phyloP scores from a whole-genome alignment of 352 stramenopile species.

The Globisporangium mamillatum region DNA sequence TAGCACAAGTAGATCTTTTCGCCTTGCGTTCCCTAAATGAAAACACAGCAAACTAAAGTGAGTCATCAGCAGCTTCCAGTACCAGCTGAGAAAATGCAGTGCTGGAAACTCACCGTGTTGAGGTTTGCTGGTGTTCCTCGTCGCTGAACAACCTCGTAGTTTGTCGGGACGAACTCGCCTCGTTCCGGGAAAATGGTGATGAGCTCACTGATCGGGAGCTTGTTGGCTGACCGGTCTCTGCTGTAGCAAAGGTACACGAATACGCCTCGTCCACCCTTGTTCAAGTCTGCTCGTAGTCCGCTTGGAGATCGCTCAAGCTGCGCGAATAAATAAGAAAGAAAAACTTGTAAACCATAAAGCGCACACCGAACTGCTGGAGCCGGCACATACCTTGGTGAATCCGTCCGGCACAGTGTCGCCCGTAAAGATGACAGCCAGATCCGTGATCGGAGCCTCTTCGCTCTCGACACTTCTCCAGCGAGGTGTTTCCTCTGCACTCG shows the following conservation, averaged over 20 bases:
- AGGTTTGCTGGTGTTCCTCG: conserved; percentile 63
- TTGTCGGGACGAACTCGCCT: conserved; percentile 68
- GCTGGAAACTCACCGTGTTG: conserved; percentile 46
- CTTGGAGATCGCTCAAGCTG: conserved; percentile 75
- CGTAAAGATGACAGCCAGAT: conserved; percentile 78
- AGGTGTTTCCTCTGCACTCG: conserved; percentile 10
- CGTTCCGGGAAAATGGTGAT: conserved; percentile 72
- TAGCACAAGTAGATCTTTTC: conserved; percentile 81
- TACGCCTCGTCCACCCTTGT: conserved; percentile 72
- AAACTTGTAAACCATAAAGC: background rate
- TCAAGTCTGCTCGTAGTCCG: conserved; percentile 74
- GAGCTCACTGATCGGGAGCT: conserved; percentile 76
- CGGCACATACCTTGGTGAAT: conserved; percentile 57
- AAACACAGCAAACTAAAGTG: background rate
- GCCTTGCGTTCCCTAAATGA: conserved; percentile 64
- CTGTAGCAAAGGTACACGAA: conserved; percentile 77
- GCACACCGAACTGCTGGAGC: background rate
- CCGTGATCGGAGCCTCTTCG: conserved; percentile 54
- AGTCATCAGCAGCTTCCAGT: background rate
- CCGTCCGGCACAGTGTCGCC: conserved; percentile 66
- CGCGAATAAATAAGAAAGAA: background rate
- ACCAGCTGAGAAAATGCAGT: background rate
- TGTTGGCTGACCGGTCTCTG: conserved; percentile 40
- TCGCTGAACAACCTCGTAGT: conserved; percentile 74
- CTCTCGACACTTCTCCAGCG: conserved; percentile 52